Base-by-base conservation (phyloP, 2,329 filamentous ascomycete species). In the Lachnellula hyalina region DNA sequence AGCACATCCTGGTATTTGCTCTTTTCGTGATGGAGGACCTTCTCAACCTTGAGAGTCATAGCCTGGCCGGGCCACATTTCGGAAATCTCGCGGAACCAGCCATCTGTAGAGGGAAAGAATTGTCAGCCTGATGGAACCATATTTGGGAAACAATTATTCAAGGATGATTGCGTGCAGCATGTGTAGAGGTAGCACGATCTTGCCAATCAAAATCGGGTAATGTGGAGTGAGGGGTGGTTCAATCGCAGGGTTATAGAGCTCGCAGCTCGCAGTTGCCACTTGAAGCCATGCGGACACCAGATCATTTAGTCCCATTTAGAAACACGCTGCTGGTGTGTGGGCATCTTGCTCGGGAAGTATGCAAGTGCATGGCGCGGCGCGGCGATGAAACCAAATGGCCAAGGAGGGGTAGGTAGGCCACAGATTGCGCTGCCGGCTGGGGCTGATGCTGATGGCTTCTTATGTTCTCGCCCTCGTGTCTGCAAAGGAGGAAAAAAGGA, bases 71-170 rank as follows among this genome's bases (percentile, higher is more conserved):
- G 93, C 94, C 94, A 99, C 93, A 99, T 97, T 72, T 94, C 80
- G 67, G 89, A 96, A 77, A 96, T 92, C 80, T 99, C 94, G 75
- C 91, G 89, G 87, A 99, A 99, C 94, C 94, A 99, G 79, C 93
- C 94, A 96, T 97, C 94, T 96, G 66, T 15, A 56, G 46, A 25
- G 28, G 47, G 49, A n/a, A 35, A 51, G 21, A 49, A 53, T 36
- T 47, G 54, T 59, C 48, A 65, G 61, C 56, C 25, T 44, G 17
- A 35, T 35, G 36, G 35, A 47, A 52, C 41, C n/a, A 52, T 45
- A 14, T 19, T 21, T 44, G 7, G 8, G 19, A 32, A 32, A 32
- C 9, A 15, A 44, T 11, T 44, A 44, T 21, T 21, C 41, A 11
- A 17, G 19, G 41, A 19, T n/a, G 12, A 21, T 17, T 19, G n/a